Percentiles rank a stretch among this genome's conserved stretches.
phyloP scores from a whole-genome alignment of 1,284 basidiomycete species.

The Microbotryum lychnidis-dioicae region DNA sequence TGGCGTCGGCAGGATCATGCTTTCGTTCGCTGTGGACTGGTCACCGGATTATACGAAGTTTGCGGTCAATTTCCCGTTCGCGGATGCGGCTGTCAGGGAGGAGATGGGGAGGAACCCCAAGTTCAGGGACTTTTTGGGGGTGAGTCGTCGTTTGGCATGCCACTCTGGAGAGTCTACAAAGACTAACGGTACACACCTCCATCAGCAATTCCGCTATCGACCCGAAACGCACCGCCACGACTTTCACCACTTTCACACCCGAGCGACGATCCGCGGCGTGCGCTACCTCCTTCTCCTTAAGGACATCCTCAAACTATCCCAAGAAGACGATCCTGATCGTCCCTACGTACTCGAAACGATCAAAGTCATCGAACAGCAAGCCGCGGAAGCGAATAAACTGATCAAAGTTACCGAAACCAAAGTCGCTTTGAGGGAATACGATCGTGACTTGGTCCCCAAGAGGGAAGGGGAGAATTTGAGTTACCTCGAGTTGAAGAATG shows the following conservation, averaged over 20 bases:
- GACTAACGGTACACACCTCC: conserved; percentile 1
- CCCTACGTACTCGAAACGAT: conserved; percentile 71
- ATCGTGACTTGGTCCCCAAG: conserved; percentile 69
- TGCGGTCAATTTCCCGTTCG: conserved; percentile 72
- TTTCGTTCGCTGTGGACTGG: conserved; percentile 82
- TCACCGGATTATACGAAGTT: conserved; percentile 76
- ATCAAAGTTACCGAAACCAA: conserved; percentile 73
- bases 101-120: conserved; percentile 73
- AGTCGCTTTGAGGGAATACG: conserved; percentile 76
- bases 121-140: conserved; percentile 81
- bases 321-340: conserved; percentile 63
- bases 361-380: conserved; percentile 69
- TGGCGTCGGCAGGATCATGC: conserved; percentile 80
- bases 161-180: neutral
- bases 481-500: conserved; percentile 70
- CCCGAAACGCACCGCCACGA: conserved; percentile 67
- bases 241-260: conserved; percentile 79
- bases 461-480: conserved; percentile 33
- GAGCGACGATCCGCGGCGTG: conserved; percentile 77
- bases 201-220: conserved; percentile 59
- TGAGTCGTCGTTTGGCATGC: conserved; percentile 39
- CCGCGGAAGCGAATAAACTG: conserved; percentile 64
- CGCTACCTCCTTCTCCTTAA: conserved; percentile 81
- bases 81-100: conserved; percentile 75
- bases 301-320: conserved; percentile 62